phyloP scores from a whole-genome alignment of 495 filamentous ascomycete genomes.

The Copromyces sp. region DNA sequence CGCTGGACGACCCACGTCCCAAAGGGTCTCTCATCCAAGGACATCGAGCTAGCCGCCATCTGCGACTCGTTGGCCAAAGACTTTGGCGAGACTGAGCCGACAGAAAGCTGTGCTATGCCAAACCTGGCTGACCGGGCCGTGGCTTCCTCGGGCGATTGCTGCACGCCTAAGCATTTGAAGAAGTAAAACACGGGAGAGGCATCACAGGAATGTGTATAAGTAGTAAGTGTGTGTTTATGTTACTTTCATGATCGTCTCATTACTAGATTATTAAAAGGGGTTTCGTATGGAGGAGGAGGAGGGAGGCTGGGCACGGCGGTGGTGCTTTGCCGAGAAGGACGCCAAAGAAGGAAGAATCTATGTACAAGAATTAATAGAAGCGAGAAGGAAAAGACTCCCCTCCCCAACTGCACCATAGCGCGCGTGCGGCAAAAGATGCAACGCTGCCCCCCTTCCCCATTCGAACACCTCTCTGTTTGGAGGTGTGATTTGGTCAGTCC shows the following conservation, averaged over 20 bases:
- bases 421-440: background rate
- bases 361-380: slow-evolving; percentile 1
- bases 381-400: background rate
- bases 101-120: background rate
- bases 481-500: background rate
- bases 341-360: background rate
- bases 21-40: slow-evolving; percentile 57
- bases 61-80: slow-evolving; percentile 51
- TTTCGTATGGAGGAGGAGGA: background rate
- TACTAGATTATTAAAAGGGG: slow-evolving; percentile 1
- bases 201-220: background rate
- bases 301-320: background rate
- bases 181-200: background rate
- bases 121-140: slow-evolving; percentile 29
- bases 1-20: slow-evolving; percentile 70
- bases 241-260: slow-evolving; percentile 5
- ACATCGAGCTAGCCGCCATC: slow-evolving; percentile 52
- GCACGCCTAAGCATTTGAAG: slow-evolving; percentile 26
- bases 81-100: slow-evolving; percentile 36
- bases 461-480: background rate
- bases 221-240: background rate
- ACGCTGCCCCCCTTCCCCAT: background rate
- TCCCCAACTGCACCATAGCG: background rate
- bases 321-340: background rate
- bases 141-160: slow-evolving; percentile 35